Evolutionary conservation across 1,284 basidiomycete genomes (phyloP).

Genomic region (Irpex rosettiformis): DNA sequence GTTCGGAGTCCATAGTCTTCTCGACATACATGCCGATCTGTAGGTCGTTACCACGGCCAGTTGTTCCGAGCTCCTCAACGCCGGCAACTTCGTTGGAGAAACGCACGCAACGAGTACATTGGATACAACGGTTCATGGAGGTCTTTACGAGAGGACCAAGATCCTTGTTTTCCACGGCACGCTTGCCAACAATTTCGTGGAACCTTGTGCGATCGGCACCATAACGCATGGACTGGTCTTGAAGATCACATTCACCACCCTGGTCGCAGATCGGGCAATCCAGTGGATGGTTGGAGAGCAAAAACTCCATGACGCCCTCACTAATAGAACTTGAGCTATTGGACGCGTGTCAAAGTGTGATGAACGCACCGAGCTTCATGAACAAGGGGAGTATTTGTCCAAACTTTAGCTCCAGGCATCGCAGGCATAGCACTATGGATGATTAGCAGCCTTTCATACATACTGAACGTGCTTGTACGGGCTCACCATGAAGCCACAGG

Average conservation of each 20-base stretch:
- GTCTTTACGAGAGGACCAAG: conserved; percentile 98
- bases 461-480: conserved; percentile 4
- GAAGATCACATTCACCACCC: conserved; percentile 97
- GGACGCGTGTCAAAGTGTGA: background rate
- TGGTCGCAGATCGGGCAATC: conserved; percentile 99
- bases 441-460: conserved; percentile 3
- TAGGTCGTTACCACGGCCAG: conserved; percentile 96
- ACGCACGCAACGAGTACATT: conserved; percentile 98
- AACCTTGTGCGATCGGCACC: conserved; percentile 96
- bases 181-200: conserved; percentile 98
- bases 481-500: conserved; percentile 83
- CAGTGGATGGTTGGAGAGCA: conserved; percentile 95
- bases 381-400: conserved; percentile 92
- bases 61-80: conserved; percentile 96
- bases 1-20: conserved; percentile 96
- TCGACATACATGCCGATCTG: conserved; percentile 99
- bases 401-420: conserved; percentile 95
- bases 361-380: conserved; percentile 83
- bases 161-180: conserved; percentile 98
- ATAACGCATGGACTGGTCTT: conserved; percentile 99
- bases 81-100: conserved; percentile 99
- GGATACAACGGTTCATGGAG: conserved; percentile 99
- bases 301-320: conserved; percentile 99
- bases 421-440: conserved; percentile 90
- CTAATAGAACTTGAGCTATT: conserved; percentile 37